phyloP scores from a whole-genome alignment of 164 flowering plant genomes.

The Liquidambar formosana region DNA sequence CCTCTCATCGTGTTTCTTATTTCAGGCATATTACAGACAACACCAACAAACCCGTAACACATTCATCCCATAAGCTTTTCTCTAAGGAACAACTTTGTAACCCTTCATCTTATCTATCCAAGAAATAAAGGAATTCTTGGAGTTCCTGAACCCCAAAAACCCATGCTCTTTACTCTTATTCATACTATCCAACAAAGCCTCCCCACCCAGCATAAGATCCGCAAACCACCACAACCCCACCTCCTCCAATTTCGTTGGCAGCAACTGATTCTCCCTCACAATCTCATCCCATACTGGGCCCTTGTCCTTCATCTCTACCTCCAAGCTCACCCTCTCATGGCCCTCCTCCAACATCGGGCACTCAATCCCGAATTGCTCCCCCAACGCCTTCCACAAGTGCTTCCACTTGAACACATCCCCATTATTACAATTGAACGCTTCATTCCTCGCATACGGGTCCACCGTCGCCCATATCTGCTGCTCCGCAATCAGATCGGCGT shows the following conservation, averaged over 20 bases:
- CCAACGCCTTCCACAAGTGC: slow-evolving; percentile 74
- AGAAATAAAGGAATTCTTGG: slow-evolving; percentile 44
- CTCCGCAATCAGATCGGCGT: slow-evolving; percentile 83
- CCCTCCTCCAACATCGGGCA: slow-evolving; percentile 42
- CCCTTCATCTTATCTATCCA: slow-evolving; percentile 73
- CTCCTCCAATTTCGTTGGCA: slow-evolving; percentile 55
- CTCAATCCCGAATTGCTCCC: slow-evolving; percentile 67
- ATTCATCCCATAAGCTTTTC: too few species aligned
- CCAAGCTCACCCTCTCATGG: slow-evolving; percentile 27
- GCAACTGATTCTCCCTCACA: slow-evolving; percentile 57
- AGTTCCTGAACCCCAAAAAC: slow-evolving; percentile 64
- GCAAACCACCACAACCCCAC: slow-evolving; percentile 65
- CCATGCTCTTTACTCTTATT: slow-evolving; percentile 56
- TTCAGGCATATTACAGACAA: too few species aligned
- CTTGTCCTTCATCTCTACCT: slow-evolving; percentile 61
- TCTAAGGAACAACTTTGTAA: slow-evolving; percentile 53
- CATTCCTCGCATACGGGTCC: slow-evolving; percentile 65
- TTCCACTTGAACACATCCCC: too few species aligned
- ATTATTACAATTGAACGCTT: too few species aligned
- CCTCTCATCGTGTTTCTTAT: too few species aligned
- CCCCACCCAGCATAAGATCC: slow-evolving; percentile 32
- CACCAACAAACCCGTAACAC: too few species aligned
- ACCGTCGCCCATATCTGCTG: slow-evolving; percentile 88
- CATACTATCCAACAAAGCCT: slow-evolving; percentile 41
- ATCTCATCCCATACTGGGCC: too few species aligned